Base-by-base conservation (phyloP, 202 grass and related monocot genomes). In the Musa balbisiana region DNA sequence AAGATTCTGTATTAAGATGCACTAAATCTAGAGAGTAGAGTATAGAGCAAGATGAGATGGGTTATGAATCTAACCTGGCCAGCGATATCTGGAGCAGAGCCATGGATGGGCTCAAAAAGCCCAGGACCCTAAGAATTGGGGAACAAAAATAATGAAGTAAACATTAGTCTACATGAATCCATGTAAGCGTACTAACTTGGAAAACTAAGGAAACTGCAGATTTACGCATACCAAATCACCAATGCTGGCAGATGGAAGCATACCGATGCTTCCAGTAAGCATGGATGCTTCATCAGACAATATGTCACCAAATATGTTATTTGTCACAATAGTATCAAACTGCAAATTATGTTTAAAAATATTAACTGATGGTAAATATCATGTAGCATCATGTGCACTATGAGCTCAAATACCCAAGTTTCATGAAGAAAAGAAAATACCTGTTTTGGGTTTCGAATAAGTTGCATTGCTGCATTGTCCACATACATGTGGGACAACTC, bases 261-360 rank as follows among this genome's bases (percentile, higher is more conserved):
- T 98, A 67, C 94, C 94, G 22, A 98, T 98, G 67, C 94, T 98
- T 83, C 90, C 94, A 9, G 94, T 98, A 79, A 98, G 82, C 94
- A 98, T 98, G 76, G 94, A 98, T 83, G 94, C 94, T 82, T 93
- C 94, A 49, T 98, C 94, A 62, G 94, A 97, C 55, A 97, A 73
- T 81, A 97, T 97, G 72, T 98, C 94, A 77, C 90, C 94, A 69
- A 97, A 97, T 65, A 97, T 97, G 27, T 97, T 97, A 67, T 97
- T 93, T 69, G 90, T 97, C 26, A 97, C 81, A 81, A 97, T 97
- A 2, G 94, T 91, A 69, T 93, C 94, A 80, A 97, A 91, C 93
- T 97, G 88, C 26, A 2, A 63, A 86, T 79, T 83, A 49, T 43
- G 29, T 63, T 76, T 16, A 63, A 22, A 49, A 49, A 63, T 21